These are phyloP conservation scores for Trichoderma arundinaceum DNA, from an alignment of 2,329 filamentous ascomycete species.

Conservation along the genomic window DNA sequence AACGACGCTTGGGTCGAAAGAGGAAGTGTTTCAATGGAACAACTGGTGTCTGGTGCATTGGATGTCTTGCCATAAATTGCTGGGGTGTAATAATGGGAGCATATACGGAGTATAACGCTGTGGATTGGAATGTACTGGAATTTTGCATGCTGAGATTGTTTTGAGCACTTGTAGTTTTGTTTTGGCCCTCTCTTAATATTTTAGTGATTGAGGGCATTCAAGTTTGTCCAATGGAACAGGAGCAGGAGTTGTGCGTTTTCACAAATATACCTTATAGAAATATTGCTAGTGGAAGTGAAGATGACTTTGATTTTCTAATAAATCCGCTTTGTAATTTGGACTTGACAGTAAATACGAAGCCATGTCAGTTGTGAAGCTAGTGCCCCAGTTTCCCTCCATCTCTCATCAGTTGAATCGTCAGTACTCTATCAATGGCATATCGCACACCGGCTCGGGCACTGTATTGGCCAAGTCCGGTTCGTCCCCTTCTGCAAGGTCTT, in stretches of 20 bases:
- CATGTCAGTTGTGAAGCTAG: not conserved
- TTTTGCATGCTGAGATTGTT: constrained; percentile 7
- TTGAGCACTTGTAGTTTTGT: not conserved
- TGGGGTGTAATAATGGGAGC: constrained; percentile 11
- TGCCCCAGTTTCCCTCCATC: too few relatives aligned
- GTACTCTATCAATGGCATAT: constrained; percentile 28
- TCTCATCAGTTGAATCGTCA: not conserved
- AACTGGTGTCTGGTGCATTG: constrained; percentile 9
- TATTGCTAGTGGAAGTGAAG: not conserved
- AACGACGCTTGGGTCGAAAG: not conserved
- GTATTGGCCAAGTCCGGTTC: not conserved
- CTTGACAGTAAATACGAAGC: not conserved
- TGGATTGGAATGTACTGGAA: not conserved
- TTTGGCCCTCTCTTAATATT: not conserved
- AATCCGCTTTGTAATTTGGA: not conserved
- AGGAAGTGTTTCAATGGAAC: not conserved
- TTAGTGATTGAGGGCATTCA: not conserved
- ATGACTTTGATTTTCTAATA: not conserved
- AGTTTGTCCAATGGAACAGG: not conserved
- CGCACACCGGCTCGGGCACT: not conserved
- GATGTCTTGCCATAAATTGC: not conserved
- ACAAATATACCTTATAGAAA: not conserved
- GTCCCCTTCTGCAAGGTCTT: not conserved
- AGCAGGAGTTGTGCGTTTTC: not conserved
- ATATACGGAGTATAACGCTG: constrained; percentile 10